Base-by-base conservation (phyloP, 495 filamentous ascomycete genomes). In the Thermothielavioides terrestris region DNA sequence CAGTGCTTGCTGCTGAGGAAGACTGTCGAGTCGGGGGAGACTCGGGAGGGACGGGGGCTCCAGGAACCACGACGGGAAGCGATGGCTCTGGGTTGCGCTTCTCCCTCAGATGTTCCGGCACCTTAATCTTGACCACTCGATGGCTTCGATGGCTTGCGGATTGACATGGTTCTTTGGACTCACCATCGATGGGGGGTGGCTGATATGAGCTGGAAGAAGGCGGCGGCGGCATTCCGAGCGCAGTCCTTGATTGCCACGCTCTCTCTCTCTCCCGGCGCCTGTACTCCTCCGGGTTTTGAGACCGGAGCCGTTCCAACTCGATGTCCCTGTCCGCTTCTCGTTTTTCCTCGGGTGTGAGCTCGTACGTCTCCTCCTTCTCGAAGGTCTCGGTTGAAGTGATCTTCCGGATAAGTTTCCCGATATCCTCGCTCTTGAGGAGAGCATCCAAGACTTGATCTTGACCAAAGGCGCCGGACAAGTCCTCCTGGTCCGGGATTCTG, bases 381-480 rank as follows among this genome's bases (percentile, higher is more conserved):
- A 73, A 74, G 0, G 69, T 66, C 30, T 76, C 69, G 22, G 67
- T 69, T 37, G 65, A 64, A 3, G 60, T 58, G 39, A 76, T 58
- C 5, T 63, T 51, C 15, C 60, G 55, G 22, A 76, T 65, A 11
- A 61, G 53, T 0, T 46, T 42, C 6, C 45, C 28, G 22, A 56
- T 36, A 5, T 50, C 41, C 1, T 39, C 27, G 17, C 28, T 38
- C 5, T 57, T 48, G 4, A 95, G 64, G 1, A 95, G 73, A 22
- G 68, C 72, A 54, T 92, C 89, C 2, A 96, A 66, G 7, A 94
- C 79, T 0, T 50, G 21, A 59, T 95, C 90, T 49, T 82, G 82
- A 8, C 81, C 81, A 9, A 65, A 49, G 43, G 75, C 80, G 32
- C 62, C 56, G 0, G 67, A 55, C 6, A 88, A 47, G 44, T 83